Evolutionary conservation across 768 basidiomycete genomes (phyloP), one percentile per base, ranked within the genome.

Genomic region (Boletellus sp.): DNA sequence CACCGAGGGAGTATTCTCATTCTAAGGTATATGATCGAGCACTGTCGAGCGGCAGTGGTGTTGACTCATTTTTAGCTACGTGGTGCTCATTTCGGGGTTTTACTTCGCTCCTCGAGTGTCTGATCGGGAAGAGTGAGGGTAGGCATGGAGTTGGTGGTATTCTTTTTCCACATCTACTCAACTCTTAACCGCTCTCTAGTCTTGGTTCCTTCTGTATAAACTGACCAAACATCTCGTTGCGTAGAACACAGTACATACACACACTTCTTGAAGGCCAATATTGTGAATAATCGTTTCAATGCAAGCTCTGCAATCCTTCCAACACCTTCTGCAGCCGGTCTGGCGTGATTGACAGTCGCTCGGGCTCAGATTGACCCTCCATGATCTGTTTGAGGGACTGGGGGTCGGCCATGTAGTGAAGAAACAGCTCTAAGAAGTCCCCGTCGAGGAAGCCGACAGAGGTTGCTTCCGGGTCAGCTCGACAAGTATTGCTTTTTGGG

Each of bases 1-100:
- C 93, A 97, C 65, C 84, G 96, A 58, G 96, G 96, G 41, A 93
- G 90, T 58, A 96, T 96, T 51, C 82, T 99, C 40, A 87, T 97
- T 47, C 75, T 98, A 43, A 94, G 94, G 91, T 94, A 58, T 41
- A 6, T 5, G 3, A 23, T 19, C 17, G 6, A 17, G n/a, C 12
- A 26, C 12, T 37, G n/a, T 13, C 23, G 12, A 8, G 41, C 31
- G 41, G 10, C 20, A 26, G 6, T 49, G 28, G 24, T 20, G 15
- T 37, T 6, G 24, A 28, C 15, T 5, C 37, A 39, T 35, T 45
- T 43, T 11, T 62, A 96, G 94, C 58, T 99, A 99, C 66, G 74
- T 98, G 41, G 94, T 97, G 40, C 82, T 99, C 31, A 69, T 80
- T 32, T 80, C 90, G 26, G 96, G 96, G 19, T 99, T 98, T 74